phyloP scores from a whole-genome alignment of 345 rosid species.

The Sisymbrium altissimum region DNA sequence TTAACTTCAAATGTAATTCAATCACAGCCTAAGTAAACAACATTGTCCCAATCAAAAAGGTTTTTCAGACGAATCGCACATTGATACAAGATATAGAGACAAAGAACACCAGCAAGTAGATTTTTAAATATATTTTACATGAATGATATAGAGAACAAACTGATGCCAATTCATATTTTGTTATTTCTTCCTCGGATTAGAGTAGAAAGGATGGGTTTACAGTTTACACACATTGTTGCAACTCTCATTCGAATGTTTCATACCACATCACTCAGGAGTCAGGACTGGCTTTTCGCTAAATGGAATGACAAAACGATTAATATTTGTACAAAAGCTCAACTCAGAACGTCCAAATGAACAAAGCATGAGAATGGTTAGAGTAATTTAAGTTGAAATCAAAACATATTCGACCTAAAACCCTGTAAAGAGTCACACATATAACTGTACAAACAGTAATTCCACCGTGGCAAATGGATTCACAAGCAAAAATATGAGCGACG shows the following conservation, averaged over 20 bases:
- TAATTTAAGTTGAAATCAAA: background rate
- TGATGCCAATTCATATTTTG: background rate
- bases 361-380: background rate
- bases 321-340: background rate
- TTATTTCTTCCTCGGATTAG: background rate
- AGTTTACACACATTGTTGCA: too few species aligned
- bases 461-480: slow-evolving; percentile 1
- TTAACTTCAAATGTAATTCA: background rate
- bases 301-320: background rate
- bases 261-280: background rate
- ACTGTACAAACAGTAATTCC: slow-evolving; percentile 18
- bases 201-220: background rate
- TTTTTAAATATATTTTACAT: background rate
- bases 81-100: background rate
- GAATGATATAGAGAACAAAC: background rate
- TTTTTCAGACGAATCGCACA: background rate
- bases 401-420: background rate
- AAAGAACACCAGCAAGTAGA: background rate
- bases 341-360: background rate
- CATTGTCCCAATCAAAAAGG: background rate
- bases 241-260: background rate
- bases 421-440: too few species aligned
- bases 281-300: background rate
- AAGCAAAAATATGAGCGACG: too few species aligned
- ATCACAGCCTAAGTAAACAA: background rate